phyloP scores from a whole-genome alignment of 2,329 filamentous ascomycete genomes.

The Xylariaceae sp. region DNA sequence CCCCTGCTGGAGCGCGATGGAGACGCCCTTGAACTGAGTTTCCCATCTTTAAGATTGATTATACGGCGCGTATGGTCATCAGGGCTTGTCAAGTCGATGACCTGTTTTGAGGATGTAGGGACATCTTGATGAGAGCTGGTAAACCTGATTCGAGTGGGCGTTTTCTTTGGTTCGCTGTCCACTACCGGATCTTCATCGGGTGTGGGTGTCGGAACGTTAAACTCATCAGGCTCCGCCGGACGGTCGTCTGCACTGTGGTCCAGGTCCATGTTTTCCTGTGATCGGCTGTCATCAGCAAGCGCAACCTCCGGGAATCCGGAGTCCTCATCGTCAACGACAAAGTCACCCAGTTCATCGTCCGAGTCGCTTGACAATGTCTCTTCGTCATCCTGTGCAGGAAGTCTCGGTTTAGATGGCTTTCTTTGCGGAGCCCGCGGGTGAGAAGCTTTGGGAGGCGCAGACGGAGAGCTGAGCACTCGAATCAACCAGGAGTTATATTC shows the following conservation, averaged over 20 bases:
- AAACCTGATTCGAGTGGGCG: not conserved
- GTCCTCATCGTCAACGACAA: slow-evolving; percentile 41
- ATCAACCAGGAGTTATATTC: slow-evolving; percentile 48
- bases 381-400: slow-evolving; percentile 35
- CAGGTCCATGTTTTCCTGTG: not conserved
- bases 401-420: slow-evolving; percentile 14
- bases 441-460: slow-evolving; percentile 35
- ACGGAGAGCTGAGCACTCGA: slow-evolving; percentile 37
- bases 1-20: not conserved
- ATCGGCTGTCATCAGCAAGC: not conserved
- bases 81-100: slow-evolving; percentile 22
- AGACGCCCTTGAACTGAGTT: slow-evolving; percentile 3
- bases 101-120: slow-evolving; percentile 15
- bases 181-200: not conserved
- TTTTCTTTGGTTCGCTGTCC: not conserved
- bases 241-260: not conserved
- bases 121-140: not conserved
- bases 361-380: slow-evolving; percentile 48
- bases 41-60: slow-evolving; percentile 8
- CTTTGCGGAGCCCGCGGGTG: slow-evolving; percentile 20
- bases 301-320: not conserved
- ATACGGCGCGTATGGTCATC: slow-evolving; percentile 1
- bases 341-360: slow-evolving; percentile 42
- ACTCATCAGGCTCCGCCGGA: not conserved
- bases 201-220: not conserved